Percentiles rank a stretch among this genome's conserved stretches.
phyloP scores from a whole-genome alignment of 441 rosid genomes.

The Gossypium trilobum region DNA sequence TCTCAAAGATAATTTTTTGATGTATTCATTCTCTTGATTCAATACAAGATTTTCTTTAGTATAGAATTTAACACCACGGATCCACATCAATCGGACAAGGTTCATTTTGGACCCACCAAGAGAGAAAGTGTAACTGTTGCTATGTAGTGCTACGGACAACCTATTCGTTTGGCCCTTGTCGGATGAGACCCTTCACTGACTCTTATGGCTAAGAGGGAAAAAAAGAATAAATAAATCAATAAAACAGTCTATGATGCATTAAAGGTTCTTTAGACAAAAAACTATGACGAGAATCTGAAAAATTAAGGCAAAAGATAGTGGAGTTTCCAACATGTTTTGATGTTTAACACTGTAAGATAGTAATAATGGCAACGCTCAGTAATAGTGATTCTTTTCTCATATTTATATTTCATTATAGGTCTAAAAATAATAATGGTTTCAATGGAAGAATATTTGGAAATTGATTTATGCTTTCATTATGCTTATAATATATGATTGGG shows the following conservation, averaged over 20 bases:
- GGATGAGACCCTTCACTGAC: not conserved
- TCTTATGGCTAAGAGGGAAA: not conserved
- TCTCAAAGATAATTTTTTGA: no score
- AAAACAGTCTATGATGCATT: not conserved
- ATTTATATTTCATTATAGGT: no score
- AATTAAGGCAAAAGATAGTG: no score
- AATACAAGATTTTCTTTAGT: no score
- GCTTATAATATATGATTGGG: not conserved
- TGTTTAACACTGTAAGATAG: no score
- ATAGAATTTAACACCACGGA: not conserved
- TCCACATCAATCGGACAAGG: not conserved
- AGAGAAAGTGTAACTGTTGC: not conserved
- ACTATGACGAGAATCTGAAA: no score
- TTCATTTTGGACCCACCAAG: conserved; percentile 9
- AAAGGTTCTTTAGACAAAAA: no score
- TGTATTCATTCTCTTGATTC: no score
- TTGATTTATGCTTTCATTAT: not conserved
- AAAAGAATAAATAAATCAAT: not conserved
- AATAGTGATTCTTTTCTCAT: no score
- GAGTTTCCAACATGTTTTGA: no score
- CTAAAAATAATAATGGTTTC: not conserved
- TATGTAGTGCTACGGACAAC: not conserved
- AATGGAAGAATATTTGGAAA: not conserved
- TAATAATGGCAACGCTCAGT: no score
- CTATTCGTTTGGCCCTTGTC: not conserved